Evolutionary conservation across 257 asterid genomes (phyloP).

Genomic region (Craterostigma plantagineum): DNA sequence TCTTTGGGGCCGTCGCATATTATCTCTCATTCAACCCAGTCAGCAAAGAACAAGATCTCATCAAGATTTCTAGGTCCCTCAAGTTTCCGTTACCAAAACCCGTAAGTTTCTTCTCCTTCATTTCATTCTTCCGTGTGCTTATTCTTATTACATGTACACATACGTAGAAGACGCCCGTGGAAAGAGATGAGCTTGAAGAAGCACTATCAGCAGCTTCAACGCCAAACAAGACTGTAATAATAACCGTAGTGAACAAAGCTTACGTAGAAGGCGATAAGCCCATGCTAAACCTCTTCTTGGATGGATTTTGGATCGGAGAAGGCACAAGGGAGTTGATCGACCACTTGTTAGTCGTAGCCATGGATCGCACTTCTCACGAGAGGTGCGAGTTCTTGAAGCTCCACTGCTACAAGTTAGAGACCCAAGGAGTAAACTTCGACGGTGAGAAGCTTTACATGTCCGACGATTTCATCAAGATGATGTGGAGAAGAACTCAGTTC

Average conservation of each 20-base stretch:
- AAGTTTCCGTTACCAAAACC: too few species aligned
- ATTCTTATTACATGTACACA: too few species aligned
- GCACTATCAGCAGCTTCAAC: slow-evolving; percentile 18
- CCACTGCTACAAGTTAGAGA: slow-evolving; percentile 29
- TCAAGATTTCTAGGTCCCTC: too few species aligned
- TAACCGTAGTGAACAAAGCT: slow-evolving; percentile 23
- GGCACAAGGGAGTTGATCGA: slow-evolving; percentile 13
- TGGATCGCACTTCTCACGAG: slow-evolving; percentile 26
- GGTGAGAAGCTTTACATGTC: slow-evolving; percentile 30
- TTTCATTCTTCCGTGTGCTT: too few species aligned
- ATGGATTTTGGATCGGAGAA: slow-evolving; percentile 39
- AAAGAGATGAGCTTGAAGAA: slow-evolving; percentile 19
- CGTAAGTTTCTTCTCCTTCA: too few species aligned
- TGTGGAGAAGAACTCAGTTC: slow-evolving; percentile 34
- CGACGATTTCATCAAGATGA: slow-evolving; percentile 25
- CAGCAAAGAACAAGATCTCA: too few species aligned
- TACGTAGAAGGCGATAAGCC: slow-evolving; percentile 30
- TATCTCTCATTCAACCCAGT: too few species aligned
- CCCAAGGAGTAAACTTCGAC: slow-evolving; percentile 20
- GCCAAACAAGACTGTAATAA: slow-evolving; percentile 21
- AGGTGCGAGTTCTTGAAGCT: slow-evolving; percentile 24
- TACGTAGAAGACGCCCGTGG: too few species aligned
- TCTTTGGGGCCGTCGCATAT: too few species aligned
- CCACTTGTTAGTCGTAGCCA: slow-evolving; percentile 21
- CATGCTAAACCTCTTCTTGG: slow-evolving; percentile 37